A percentile compares a stretch with the other conserved stretches of the same genome.
These are phyloP conservation scores for Amanita pseudoporphyria DNA, from an alignment of 768 basidiomycete genomes.

Conservation along the genomic window DNA sequence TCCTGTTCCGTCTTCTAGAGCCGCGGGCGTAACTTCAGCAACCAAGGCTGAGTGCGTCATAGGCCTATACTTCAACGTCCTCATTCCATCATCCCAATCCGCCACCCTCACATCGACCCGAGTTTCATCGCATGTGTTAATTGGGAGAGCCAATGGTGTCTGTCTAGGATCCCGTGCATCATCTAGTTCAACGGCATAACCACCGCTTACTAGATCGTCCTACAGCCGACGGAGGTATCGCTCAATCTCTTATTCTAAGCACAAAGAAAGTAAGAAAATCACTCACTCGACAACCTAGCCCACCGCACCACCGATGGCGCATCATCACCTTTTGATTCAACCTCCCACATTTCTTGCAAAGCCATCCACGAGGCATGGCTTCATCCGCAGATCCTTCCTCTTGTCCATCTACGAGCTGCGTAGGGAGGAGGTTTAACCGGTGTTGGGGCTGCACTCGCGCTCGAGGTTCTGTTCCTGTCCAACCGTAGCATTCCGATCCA, in stretches of 20 bases:
- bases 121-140: background rate
- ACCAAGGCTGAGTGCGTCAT: background rate
- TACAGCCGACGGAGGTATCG: background rate
- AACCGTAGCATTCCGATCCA: background rate
- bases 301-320: slow-evolving; percentile 8
- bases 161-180: slow-evolving; percentile 1
- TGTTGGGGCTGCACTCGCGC: background rate
- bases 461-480: too few relatives aligned
- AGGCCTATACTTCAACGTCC: slow-evolving; percentile 5
- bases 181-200: slow-evolving; percentile 2
- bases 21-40: background rate
- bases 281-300: slow-evolving; percentile 2
- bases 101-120: slow-evolving; percentile 1
- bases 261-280: background rate
- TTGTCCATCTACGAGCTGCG: slow-evolving; percentile 4
- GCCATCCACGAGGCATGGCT: slow-evolving; percentile 5
- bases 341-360: slow-evolving; percentile 6
- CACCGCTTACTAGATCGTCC: background rate
- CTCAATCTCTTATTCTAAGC: background rate
- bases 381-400: slow-evolving; percentile 6
- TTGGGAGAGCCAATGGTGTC: background rate
- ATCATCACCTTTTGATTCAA: slow-evolving; percentile 7
- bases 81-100: slow-evolving; percentile 9
- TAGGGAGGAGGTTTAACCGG: background rate
- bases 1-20: background rate